These are phyloP conservation scores for Tricladium varicosporioides DNA, from an alignment of 2,329 filamentous ascomycete species.

Conservation along the genomic window DNA sequence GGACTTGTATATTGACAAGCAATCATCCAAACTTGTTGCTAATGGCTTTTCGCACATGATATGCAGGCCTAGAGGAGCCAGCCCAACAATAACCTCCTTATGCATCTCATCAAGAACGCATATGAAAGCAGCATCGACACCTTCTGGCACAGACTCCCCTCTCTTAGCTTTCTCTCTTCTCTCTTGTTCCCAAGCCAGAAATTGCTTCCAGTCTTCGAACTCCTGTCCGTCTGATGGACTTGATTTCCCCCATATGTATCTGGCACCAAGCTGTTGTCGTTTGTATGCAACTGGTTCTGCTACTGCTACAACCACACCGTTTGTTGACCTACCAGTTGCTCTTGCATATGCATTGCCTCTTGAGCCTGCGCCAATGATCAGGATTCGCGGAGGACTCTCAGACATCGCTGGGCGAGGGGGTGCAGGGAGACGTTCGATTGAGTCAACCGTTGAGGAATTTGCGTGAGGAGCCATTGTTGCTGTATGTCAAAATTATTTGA, in stretches of 20 bases:
- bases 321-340: constrained; percentile 62
- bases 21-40: constrained; percentile 75
- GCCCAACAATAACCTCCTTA: constrained; percentile 71
- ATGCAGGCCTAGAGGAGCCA: constrained; percentile 71
- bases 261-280: constrained; percentile 65
- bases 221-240: constrained; percentile 58
- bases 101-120: constrained; percentile 89
- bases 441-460: constrained; percentile 18
- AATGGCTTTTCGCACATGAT: constrained; percentile 96
- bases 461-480: constrained; percentile 30
- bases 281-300: constrained; percentile 81
- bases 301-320: constrained; percentile 71
- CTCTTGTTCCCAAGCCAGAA: constrained; percentile 66
- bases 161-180: constrained; percentile 54
- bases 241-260: constrained; percentile 67
- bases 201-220: constrained; percentile 74
- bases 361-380: constrained; percentile 81
- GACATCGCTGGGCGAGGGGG: constrained; percentile 34
- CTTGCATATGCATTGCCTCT: constrained; percentile 73
- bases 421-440: constrained; percentile 24
- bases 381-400: constrained; percentile 58
- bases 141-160: constrained; percentile 43
- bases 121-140: constrained; percentile 59
- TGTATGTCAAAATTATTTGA: not conserved
- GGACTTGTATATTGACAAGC: constrained; percentile 68